These are phyloP conservation scores for Delitschia confertaspora DNA, from an alignment of 495 filamentous ascomycete genomes.

Conservation along the genomic window DNA sequence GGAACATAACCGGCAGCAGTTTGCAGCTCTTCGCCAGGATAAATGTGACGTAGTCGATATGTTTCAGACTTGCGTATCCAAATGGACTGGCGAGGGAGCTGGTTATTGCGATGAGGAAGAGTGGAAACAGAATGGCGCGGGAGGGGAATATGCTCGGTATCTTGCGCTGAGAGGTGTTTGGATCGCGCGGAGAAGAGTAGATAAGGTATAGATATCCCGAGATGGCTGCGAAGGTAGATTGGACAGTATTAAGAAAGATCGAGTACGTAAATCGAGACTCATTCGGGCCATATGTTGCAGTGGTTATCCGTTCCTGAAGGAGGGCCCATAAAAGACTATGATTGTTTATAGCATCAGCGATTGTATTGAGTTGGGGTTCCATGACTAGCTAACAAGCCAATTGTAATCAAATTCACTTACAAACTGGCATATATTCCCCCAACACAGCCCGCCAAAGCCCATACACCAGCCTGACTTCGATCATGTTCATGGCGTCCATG, in stretches of 20 bases:
- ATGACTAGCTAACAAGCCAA: too few relatives aligned
- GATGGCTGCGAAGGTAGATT: conserved; percentile 78
- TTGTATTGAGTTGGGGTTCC: too few relatives aligned
- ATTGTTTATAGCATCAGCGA: background rate
- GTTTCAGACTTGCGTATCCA: conserved; percentile 82
- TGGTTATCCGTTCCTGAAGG: conserved; percentile 95
- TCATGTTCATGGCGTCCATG: conserved; percentile 18
- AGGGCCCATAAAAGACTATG: conserved; percentile 84
- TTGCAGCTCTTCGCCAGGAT: conserved; percentile 98
- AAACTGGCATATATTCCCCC: conserved; percentile 93
- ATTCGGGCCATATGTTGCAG: conserved; percentile 68
- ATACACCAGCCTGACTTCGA: conserved; percentile 44
- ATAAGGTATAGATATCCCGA: conserved; percentile 75
- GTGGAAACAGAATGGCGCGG: conserved; percentile 59
- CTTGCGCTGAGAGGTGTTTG: conserved; percentile 33
- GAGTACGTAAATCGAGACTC: conserved; percentile 72
- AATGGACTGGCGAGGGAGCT: conserved; percentile 86
- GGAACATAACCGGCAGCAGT: conserved; percentile 91
- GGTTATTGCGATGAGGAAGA: conserved; percentile 77
- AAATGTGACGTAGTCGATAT: conserved; percentile 98
- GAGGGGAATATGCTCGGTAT: conserved; percentile 67
- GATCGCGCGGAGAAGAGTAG: conserved; percentile 48
- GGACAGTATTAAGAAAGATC: conserved; percentile 90
- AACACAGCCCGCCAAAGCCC: conserved; percentile 76
- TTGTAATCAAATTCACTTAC: conserved; percentile 48